These are phyloP conservation scores for Salix suchowensis DNA, from an alignment of 345 rosid genomes.

Conservation along the genomic window DNA sequence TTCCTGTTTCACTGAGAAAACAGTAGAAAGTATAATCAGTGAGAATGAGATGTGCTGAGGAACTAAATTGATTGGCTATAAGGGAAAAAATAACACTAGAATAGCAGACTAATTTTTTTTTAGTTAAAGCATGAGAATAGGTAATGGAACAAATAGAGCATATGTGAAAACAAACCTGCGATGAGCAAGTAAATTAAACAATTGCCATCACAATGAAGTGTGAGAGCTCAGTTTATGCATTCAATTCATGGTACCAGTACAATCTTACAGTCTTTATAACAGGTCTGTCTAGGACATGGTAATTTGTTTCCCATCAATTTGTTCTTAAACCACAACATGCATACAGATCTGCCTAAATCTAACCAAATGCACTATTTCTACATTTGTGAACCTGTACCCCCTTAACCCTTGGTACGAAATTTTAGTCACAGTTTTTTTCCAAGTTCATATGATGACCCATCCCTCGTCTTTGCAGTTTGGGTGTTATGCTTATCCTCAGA, in stretches of 20 bases:
- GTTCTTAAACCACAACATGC: not conserved
- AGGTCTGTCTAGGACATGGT: not conserved
- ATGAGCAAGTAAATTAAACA: not conserved
- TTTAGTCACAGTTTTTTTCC: too few relatives aligned
- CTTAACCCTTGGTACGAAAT: too few relatives aligned
- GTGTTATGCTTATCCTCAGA: too few relatives aligned
- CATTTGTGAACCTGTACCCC: too few relatives aligned
- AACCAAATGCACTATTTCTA: too few relatives aligned
- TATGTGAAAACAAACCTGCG: not conserved
- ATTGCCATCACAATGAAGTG: not conserved
- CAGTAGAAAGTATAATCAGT: conserved; percentile 35
- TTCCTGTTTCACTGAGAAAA: conserved; percentile 69
- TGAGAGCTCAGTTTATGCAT: not conserved
- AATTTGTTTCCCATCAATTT: not conserved
- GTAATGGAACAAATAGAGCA: not conserved
- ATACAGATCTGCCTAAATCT: not conserved
- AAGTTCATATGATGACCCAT: too few relatives aligned
- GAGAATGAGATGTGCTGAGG: conserved; percentile 5
- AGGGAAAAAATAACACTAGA: not conserved
- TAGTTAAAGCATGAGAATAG: not conserved
- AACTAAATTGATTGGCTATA: too few relatives aligned
- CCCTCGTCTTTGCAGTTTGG: too few relatives aligned
- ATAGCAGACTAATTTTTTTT: not conserved
- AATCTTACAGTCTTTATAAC: too few relatives aligned
- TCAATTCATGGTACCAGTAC: not conserved